Evolutionary conservation across 768 basidiomycete genomes (phyloP), one percentile per base, ranked within the genome.

Genomic region (Holtermanniella nyarrowii): DNA sequence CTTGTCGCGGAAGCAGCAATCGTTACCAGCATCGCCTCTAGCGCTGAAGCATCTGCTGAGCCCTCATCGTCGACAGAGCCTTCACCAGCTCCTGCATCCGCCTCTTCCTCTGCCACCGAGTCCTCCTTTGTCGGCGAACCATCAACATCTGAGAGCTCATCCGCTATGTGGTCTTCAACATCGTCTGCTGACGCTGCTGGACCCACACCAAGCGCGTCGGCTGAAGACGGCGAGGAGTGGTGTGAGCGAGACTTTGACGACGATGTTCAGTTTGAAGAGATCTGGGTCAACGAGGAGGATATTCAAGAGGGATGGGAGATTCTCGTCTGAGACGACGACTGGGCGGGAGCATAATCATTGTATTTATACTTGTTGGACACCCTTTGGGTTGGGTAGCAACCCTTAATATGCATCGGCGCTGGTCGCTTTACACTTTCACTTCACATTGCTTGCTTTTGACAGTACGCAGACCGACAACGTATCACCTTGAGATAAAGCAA

Each of bases 281-380:
- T 60, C 14, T 60, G 59, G 59, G 59, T 60, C n/a, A 44, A 60
- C 48, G 59, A 60, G 26, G 44, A 41, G 20, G 59, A 60, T 13
- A 57, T 60, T 40, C 43, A 57, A 22, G 52, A 52, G 5, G 59
- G 42, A 5, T 60, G 59, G 59, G 59, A 55, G 49, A 44, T 61
- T 24, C 46, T 59, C 10, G 46, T 53, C 22, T 57, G 46, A 37
- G 10, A 16, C 16, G 31, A 7, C 7, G 31, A 37, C 31, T 37
- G 31, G n/a, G n/a, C n/a, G n/a, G n/a, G n/a, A n/a, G n/a, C n/a
- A n/a, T n/a, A n/a, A n/a, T n/a, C n/a, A 7, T 37, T 37, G 31
- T 16, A 7, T 37, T 7, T 37, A 37, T 37, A 37, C 7, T 37
- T 7, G 31, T 37, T 16, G 16, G 16, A 7, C 31, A 7, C 7